Evolutionary conservation across 192 early-diverging fungal species (phyloP).

Genomic region (Coemansia asiatica): DNA sequence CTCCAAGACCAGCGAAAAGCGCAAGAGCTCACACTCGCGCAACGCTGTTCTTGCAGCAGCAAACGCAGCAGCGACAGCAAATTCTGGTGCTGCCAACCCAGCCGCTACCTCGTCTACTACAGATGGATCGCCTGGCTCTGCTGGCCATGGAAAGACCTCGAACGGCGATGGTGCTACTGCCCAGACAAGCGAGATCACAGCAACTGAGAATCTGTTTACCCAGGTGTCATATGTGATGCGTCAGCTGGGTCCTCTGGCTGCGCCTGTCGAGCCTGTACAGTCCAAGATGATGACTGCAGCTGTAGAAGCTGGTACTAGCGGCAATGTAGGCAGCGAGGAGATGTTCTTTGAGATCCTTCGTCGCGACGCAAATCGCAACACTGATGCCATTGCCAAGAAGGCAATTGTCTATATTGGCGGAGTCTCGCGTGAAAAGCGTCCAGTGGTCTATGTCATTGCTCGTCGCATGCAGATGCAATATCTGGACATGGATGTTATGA

Average conservation of each 20-base stretch:
- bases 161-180: background rate
- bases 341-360: conserved; percentile 69
- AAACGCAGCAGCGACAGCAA: background rate
- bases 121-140: background rate
- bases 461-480: conserved; percentile 71
- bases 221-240: conserved; percentile 82
- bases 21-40: conserved; percentile 31
- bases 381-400: conserved; percentile 68
- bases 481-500: conserved; percentile 81
- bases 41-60: conserved; percentile 5
- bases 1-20: conserved; percentile 38
- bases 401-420: conserved; percentile 83
- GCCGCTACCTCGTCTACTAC: background rate
- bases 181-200: conserved; percentile 28
- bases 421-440: conserved; percentile 70
- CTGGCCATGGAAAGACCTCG: conserved; percentile 12
- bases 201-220: conserved; percentile 70
- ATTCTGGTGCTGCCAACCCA: background rate
- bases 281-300: conserved; percentile 32
- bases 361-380: conserved; percentile 64
- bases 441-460: conserved; percentile 84
- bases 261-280: conserved; percentile 39
- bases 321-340: conserved; percentile 27
- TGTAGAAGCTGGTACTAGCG: conserved; percentile 14
- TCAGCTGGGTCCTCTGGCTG: conserved; percentile 84